Conservation (phyloP, 2,329 filamentous ascomycete genomes). For the Pseudogymnoascus sp. region DNA sequence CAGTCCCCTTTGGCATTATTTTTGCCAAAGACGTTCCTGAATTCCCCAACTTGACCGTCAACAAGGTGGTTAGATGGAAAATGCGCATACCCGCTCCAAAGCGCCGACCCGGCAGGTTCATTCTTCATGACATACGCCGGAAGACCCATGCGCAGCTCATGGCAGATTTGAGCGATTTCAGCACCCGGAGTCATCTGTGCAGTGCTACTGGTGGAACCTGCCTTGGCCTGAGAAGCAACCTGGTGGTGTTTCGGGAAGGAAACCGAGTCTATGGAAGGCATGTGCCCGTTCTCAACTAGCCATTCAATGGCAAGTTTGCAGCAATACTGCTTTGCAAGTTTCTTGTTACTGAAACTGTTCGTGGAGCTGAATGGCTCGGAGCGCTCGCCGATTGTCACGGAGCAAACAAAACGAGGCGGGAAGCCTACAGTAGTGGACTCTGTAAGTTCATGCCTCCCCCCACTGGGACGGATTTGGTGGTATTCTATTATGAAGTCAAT, state of each 20-base stretch:
- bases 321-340: conserved; percentile 24
- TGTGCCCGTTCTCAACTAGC: conserved; percentile 22
- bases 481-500: conserved; percentile 16
- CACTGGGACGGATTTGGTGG: conserved; percentile 15
- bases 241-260: conserved; percentile 18
- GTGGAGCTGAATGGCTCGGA: conserved; percentile 16
- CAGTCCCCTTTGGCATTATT: conserved; percentile 39
- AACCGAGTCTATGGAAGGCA: conserved; percentile 21
- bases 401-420: conserved; percentile 13
- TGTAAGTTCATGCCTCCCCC: conserved; percentile 8
- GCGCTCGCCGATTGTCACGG: conserved; percentile 18
- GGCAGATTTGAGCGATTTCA: conserved; percentile 15
- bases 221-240: conserved; percentile 5
- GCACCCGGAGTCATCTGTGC: conserved; percentile 3
- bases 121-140: conserved; percentile 21
- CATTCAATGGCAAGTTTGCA: conserved; percentile 26
- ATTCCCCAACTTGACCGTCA: conserved; percentile 18
- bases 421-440: conserved; percentile 5
- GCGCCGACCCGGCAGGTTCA: conserved; percentile 8
- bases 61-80: conserved; percentile 20
- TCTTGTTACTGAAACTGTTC: conserved; percentile 22
- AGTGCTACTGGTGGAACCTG: background rate
- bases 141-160: conserved; percentile 17
- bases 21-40: conserved; percentile 34
- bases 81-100: conserved; percentile 23